phyloP scores from a whole-genome alignment of 768 basidiomycete species.

The Exsudoporus frostii region DNA sequence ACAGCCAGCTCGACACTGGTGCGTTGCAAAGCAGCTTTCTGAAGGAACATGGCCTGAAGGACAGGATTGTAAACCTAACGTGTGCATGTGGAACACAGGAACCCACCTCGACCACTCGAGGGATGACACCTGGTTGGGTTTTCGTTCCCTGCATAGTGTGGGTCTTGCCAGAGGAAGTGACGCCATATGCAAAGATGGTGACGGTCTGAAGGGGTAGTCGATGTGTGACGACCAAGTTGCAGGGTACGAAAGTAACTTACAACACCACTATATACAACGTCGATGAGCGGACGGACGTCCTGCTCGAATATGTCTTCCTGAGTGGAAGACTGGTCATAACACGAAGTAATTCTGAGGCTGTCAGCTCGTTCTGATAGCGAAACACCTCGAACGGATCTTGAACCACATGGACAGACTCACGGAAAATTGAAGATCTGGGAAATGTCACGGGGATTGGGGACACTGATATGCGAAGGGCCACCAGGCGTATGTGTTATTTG shows the following conservation, averaged over 20 bases:
- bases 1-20: slow-evolving; percentile 49
- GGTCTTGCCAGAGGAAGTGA: slow-evolving; percentile 89
- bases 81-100: not conserved
- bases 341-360: slow-evolving; percentile 61
- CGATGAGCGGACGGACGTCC: slow-evolving; percentile 75
- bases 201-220: slow-evolving; percentile 51
- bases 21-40: slow-evolving; percentile 37
- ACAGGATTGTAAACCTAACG: not conserved
- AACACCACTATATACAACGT: slow-evolving; percentile 73
- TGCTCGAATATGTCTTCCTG: slow-evolving; percentile 77
- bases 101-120: slow-evolving; percentile 69
- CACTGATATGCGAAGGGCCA: slow-evolving; percentile 50
- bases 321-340: slow-evolving; percentile 65
- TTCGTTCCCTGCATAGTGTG: slow-evolving; percentile 88
- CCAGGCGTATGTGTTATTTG: slow-evolving; percentile 45
- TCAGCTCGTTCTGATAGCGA: not conserved
- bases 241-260: slow-evolving; percentile 39
- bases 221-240: not conserved
- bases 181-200: slow-evolving; percentile 88
- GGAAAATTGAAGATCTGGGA: slow-evolving; percentile 76
- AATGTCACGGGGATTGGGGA: slow-evolving; percentile 67
- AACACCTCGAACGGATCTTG: not conserved
- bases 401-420: slow-evolving; percentile 37
- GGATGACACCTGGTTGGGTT: slow-evolving; percentile 79
- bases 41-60: slow-evolving; percentile 56